Evolutionary conservation across 495 filamentous ascomycete species (phyloP).

Genomic region (Lepraria neglecta): DNA sequence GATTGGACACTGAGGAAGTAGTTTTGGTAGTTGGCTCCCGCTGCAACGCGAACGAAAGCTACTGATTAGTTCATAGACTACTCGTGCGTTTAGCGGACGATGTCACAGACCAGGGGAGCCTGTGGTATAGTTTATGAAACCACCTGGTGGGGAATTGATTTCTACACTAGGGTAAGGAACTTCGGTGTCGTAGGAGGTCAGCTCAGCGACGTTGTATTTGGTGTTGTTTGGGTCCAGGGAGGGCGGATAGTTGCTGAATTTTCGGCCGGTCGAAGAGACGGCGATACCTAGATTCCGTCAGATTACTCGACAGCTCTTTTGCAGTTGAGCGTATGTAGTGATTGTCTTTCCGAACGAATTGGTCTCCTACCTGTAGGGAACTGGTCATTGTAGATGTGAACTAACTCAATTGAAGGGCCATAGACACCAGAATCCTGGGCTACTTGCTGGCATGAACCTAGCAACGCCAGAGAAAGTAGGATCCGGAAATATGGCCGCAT

Average conservation of each 20-base stretch:
- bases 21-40: not conserved
- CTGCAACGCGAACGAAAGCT: not conserved
- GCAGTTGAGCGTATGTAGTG: not conserved
- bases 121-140: not conserved
- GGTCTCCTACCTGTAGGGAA: constrained; percentile 23
- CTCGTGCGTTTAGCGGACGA: not conserved
- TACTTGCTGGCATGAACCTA: constrained; percentile 13
- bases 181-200: not conserved
- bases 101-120: constrained; percentile 3
- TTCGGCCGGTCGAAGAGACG: not conserved
- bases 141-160: not conserved
- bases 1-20: not conserved
- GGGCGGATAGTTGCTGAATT: constrained; percentile 4
- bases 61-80: too few relatives aligned
- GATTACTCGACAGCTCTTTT: not conserved
- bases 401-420: constrained; percentile 19
- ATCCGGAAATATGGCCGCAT: not conserved
- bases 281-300: not conserved
- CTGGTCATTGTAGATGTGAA: constrained; percentile 26
- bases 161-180: not conserved
- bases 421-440: constrained; percentile 18
- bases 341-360: not conserved
- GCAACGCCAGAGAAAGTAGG: not conserved
- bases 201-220: not conserved
- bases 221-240: not conserved